A percentile compares a stretch with the other conserved stretches of the same genome.
Conservation (phyloP, 768 basidiomycete species). For the Ramaria rubella region DNA sequence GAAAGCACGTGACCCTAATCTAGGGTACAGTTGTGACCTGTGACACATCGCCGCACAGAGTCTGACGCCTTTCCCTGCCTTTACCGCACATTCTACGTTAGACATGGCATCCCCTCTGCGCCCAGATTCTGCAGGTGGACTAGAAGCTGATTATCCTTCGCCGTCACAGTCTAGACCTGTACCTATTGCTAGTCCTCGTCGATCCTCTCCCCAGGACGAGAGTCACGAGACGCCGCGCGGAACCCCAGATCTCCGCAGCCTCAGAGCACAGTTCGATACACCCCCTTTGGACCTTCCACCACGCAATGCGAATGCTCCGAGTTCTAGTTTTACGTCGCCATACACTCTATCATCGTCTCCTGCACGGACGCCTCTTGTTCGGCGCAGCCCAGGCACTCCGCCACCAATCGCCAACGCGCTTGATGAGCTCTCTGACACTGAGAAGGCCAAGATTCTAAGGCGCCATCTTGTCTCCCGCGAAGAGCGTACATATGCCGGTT, state of each 20-base stretch:
- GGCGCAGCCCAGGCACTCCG: not conserved
- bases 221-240: constrained; percentile 5
- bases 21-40: too few species aligned
- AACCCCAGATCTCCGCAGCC: constrained; percentile 11
- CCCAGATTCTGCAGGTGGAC: not conserved
- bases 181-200: constrained; percentile 15
- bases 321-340: constrained; percentile 3
- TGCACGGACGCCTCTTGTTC: not conserved
- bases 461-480: constrained; percentile 75
- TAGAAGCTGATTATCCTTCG: not conserved
- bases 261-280: constrained; percentile 13
- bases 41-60: too few species aligned
- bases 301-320: not conserved
- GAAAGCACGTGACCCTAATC: too few species aligned
- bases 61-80: too few species aligned
- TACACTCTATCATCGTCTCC: constrained; percentile 3
- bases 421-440: constrained; percentile 68
- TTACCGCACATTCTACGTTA: too few species aligned
- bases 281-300: constrained; percentile 13
- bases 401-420: constrained; percentile 20
- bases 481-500: constrained; percentile 42
- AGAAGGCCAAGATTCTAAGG: constrained; percentile 75
- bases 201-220: not conserved
- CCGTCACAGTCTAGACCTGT: constrained; percentile 14
- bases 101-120: not conserved